Percentiles rank a stretch among this genome's conserved stretches.
Evolutionary conservation across 306 rosid species (phyloP).

Genomic region (Begonia loranthoides): DNA sequence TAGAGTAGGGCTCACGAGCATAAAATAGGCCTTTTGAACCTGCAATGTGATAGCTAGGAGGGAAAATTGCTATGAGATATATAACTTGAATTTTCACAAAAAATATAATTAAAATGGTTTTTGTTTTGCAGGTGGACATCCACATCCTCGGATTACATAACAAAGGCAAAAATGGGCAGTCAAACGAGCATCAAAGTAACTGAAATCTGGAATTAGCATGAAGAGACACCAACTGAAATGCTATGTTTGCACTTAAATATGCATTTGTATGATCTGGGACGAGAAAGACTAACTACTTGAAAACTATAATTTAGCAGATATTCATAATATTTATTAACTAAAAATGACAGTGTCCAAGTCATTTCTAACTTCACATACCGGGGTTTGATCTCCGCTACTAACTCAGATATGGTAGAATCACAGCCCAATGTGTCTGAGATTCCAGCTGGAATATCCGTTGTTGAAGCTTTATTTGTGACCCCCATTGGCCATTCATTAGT

Average conservation of each 20-base stretch:
- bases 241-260: no score
- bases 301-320: no score
- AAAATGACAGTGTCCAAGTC: slow-evolving; percentile 2
- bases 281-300: no score
- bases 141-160: no score
- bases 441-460: slow-evolving; percentile 46
- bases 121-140: no score
- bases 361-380: slow-evolving; percentile 38
- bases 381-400: slow-evolving; percentile 83
- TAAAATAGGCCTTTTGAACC: slow-evolving; percentile 73
- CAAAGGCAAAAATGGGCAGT: no score
- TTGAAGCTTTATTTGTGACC: slow-evolving; percentile 43
- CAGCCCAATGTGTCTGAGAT: slow-evolving; percentile 41
- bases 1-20: slow-evolving; percentile 86
- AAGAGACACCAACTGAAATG: no score
- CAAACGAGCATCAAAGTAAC: no score
- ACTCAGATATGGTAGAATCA: slow-evolving; percentile 58
- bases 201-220: no score
- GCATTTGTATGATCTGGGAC: no score
- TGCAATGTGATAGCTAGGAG: slow-evolving; percentile 81
- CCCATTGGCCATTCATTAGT: slow-evolving; percentile 95
- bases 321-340: no score
- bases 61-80: slow-evolving; percentile 17
- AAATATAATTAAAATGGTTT: no score
- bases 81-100: background rate